A percentile compares a stretch with the other conserved stretches of the same genome.
Conservation (phyloP, 2,329 filamentous ascomycete genomes). For the Claviceps pazoutovae region DNA sequence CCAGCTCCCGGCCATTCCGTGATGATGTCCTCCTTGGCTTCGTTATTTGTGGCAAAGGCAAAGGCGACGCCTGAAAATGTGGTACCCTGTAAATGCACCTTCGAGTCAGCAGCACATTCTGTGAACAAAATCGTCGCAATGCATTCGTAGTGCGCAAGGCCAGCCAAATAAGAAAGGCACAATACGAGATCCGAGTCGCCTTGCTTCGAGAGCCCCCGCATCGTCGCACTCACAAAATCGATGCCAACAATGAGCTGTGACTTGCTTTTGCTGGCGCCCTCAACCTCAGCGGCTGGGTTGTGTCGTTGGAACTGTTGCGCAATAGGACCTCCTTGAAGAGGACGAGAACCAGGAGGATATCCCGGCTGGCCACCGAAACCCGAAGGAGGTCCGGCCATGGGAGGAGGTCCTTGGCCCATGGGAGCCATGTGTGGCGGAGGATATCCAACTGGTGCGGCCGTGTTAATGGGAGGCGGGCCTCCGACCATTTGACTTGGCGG, state of each 20-base stretch:
- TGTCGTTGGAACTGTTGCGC: slow-evolving; percentile 27
- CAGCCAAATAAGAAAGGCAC: background rate
- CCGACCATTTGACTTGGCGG: slow-evolving; percentile 47
- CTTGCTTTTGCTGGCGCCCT: slow-evolving; percentile 80
- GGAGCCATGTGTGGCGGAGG: slow-evolving; percentile 36
- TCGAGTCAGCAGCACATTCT: slow-evolving; percentile 4
- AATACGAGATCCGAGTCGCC: background rate
- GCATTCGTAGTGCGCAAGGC: background rate
- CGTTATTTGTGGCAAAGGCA: slow-evolving; percentile 92
- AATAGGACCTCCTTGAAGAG: slow-evolving; percentile 20
- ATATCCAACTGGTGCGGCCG: slow-evolving; percentile 46
- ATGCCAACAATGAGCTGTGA: slow-evolving; percentile 97
- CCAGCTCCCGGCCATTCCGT: slow-evolving; percentile 97
- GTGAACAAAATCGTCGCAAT: background rate
- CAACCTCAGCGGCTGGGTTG: slow-evolving; percentile 55
- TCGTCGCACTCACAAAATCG: slow-evolving; percentile 65
- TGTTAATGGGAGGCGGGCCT: slow-evolving; percentile 55
- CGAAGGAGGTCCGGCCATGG: slow-evolving; percentile 25
- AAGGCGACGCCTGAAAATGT: slow-evolving; percentile 97
- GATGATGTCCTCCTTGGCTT: slow-evolving; percentile 96
- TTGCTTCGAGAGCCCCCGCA: background rate
- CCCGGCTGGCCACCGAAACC: slow-evolving; percentile 31
- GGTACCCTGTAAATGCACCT: slow-evolving; percentile 52
- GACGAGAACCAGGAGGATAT: slow-evolving; percentile 33
- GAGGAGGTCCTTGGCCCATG: slow-evolving; percentile 29